Base-by-base conservation (phyloP, 768 basidiomycete species). In the Lactarius evosmus region DNA sequence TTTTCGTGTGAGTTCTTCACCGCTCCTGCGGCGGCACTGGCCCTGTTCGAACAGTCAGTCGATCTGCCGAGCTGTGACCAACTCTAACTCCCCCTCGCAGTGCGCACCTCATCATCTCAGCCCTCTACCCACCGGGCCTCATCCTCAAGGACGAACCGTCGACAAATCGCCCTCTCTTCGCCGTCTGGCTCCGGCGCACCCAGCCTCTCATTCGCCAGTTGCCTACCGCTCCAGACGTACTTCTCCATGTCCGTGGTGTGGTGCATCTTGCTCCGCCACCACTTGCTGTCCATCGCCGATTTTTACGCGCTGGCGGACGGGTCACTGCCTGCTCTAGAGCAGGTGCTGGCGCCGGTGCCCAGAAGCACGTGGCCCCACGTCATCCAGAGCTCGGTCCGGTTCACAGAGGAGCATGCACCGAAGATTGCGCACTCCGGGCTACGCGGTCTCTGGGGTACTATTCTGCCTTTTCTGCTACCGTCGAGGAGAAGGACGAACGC, bases 41-140 rank as follows among this genome's bases (percentile, higher is more conserved):
- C 66, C 14, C 67, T 71, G 58, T 14, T n/a, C 19, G 34, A 6
- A 12, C 44, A 55, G 19, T 38, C 12, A 40, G 14, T 9, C 29
- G 29, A 29, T 8, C 41, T 33, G 4, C 34, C 40, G 16, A 56
- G 8, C n/a, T 7, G 22, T 5, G 25, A 2, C 12, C 7, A n/a
- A n/a, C n/a, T 25, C 14, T 3, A 30, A 41, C 19, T 50, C 9
- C 2, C 7, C 9, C 17, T n/a, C 5, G 0, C 46, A 89, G 86
- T n/a, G 83, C 87, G 75, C 88, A 84, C 66, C 73, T 85, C 3
- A 80, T 89, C 49, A 91, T 88, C 0, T 87, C 86, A 8, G 78
- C 82, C 4, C 70, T 87, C 25, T 87, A 88, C 77, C 70, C 87
- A 27, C 78, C 84, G n/a, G 0, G 81, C 84, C 62, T 84, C 53